Evolutionary conservation across 2,329 filamentous ascomycete species (phyloP), one percentile per base, ranked within the genome.

Genomic region (Basipetospora chlamydospora): DNA sequence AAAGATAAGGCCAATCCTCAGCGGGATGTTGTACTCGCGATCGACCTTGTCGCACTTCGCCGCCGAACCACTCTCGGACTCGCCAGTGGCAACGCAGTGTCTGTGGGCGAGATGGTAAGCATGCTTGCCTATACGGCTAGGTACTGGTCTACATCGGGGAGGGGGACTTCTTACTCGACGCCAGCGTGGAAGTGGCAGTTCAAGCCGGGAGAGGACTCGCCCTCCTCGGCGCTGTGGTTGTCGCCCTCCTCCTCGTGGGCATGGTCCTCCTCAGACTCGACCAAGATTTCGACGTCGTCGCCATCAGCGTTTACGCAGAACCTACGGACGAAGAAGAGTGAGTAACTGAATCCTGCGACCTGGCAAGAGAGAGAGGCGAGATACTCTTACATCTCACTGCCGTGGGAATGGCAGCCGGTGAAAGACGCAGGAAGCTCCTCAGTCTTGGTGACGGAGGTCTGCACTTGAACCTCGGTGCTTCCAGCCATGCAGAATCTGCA

Each of bases 161-260:
- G 7, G 6, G 17, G 5, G 9, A 25, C 9, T n/a, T 39, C 74
- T 56, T 59, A 81, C 77, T 83, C 76, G 16, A 85, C 74, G 26
- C 79, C 79, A 8, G 78, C 78, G 46, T 86, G 80, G 53, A 79
- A 82, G 49, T 86, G 80, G 45, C 78, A 84, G 46, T 70, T 63
- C 43, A 13, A 16, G 13, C 41, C 35, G 6, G 22, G 22, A 23
- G 22, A 23, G 6, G 22, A 23, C 6, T 43, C 38, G 30, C 41
- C 37, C 28, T 46, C 38, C n/a, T 35, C 35, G 9, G 47, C 42
- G 13, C 40, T 46, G 33, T 38, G 41, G 35, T 51, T 46, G 5
- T 44, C 44, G 11, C 48, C 49, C 4, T 42, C 43, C 10, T 48
- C 49, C 4, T 42, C 43, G 12, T 47, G 44, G 26, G 43, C 39